Evolutionary conservation across 2,329 filamentous ascomycete species (phyloP).

Genomic region (Elsinoe batatas): DNA sequence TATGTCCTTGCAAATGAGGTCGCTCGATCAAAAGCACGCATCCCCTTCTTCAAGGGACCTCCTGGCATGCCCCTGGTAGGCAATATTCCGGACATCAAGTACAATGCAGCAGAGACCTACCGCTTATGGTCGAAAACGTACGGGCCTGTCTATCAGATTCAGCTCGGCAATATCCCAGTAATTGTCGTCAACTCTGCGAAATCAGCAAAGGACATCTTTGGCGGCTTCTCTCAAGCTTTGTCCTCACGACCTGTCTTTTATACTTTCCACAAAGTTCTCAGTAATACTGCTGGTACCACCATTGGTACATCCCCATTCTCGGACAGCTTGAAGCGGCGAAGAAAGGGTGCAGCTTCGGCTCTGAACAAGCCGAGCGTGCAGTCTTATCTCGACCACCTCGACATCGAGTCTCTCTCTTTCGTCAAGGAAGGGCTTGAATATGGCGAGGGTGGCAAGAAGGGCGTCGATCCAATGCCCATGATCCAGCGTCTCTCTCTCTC

Average conservation of each 20-base stretch:
- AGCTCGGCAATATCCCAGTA: slow-evolving; percentile 36
- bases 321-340: slow-evolving; percentile 52
- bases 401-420: slow-evolving; percentile 54
- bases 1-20: slow-evolving; percentile 32
- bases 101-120: slow-evolving; percentile 35
- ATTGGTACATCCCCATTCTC: slow-evolving; percentile 60
- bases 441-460: slow-evolving; percentile 43
- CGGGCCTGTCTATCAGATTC: slow-evolving; percentile 37
- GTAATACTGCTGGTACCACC: slow-evolving; percentile 56
- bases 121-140: slow-evolving; percentile 33
- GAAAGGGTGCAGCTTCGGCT: slow-evolving; percentile 56
- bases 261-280: slow-evolving; percentile 45
- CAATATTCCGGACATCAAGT: slow-evolving; percentile 34
- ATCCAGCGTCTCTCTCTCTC: slow-evolving; percentile 55
- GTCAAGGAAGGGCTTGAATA: slow-evolving; percentile 51
- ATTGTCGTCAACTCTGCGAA: slow-evolving; percentile 36
- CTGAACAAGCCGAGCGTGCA: slow-evolving; percentile 55
- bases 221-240: slow-evolving; percentile 33
- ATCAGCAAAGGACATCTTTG: slow-evolving; percentile 33
- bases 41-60: slow-evolving; percentile 32
- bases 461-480: slow-evolving; percentile 58
- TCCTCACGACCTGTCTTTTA: slow-evolving; percentile 36
- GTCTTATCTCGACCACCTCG: slow-evolving; percentile 52
- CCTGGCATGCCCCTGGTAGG: slow-evolving; percentile 32
- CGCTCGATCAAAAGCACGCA: slow-evolving; percentile 25